Evolutionary conservation across 1,284 basidiomycete species (phyloP), one percentile per base, ranked within the genome.

Genomic region (Wallemia mellicola): DNA sequence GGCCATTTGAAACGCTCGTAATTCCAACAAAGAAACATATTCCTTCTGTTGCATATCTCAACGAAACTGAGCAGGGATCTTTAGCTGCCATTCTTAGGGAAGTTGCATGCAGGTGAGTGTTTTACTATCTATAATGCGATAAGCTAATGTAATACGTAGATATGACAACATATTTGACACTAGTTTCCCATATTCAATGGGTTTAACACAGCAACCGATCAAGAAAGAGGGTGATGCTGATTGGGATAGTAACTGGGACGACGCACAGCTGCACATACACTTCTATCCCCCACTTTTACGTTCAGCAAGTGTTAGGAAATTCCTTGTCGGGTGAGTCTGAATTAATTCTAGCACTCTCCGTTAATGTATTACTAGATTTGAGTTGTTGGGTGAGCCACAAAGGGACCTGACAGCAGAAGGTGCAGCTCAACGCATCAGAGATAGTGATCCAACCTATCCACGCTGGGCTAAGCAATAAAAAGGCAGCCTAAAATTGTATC

Each of bases 171-270:
- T 91, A 27, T 86, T 86, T 70, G 74, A 71, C 14, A 84, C 83
- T 67, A 84, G 86, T 0, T 95, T 95, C 71, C 83, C 89, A 0
- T 95, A 95, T 68, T 89, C 85, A n/a, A 92, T 95, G 87, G 89
- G 88, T 48, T 76, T 95, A 56, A 87, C 84, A 70, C 91, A 86
- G 69, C 76, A 78, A 2, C 83, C 86, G 1, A 69, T 79, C 1
- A 79, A 80, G 1, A 60, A 64, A 19, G 57, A 63, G 24, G 61
- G 64, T 30, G 28, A 30, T 30, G 65, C 66, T 0, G 54, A 38
- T 3, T 68, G 61, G 27, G 55, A 15, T 11, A 9, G 9, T 7
- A 5, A 9, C 22, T n/a, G n/a, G 7, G 55, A 15, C 24, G 9
- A 57, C 27, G 82, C 86, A 0, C 87, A 94, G 67, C 72, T 92